Base-by-base conservation (phyloP, 2,329 filamentous ascomycete genomes). In the Thelonectria olida region DNA sequence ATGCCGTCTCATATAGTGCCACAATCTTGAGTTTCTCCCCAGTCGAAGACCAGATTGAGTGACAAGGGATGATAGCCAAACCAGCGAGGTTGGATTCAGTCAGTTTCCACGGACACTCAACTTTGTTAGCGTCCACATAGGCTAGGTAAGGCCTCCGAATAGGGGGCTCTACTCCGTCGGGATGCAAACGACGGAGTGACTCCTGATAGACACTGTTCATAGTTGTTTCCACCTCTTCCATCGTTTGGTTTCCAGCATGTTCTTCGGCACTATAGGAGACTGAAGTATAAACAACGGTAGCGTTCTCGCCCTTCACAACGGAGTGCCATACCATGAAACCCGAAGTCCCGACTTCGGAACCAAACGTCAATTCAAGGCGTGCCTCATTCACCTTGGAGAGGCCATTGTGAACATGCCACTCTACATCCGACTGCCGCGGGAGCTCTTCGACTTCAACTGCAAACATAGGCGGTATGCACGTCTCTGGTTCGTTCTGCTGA, bases 381-480 rank as follows among this genome's bases (percentile, higher is more conserved):
- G 69, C 58, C 48, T 75, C 70, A 5, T 66, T 61, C 4, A 80
- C 62, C 22, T 66, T 58, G 9, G 75, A 74, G 7, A 91, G 75
- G 0, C 92, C 91, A 3, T 87, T 73, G 58, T 90, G 85, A 1
- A 84, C 89, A 67, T 92, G 90, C 94, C 95, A 99, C 79, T 99
- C 96, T 10, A 97, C 87, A 36, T 83, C 82, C 25, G 90, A 90
- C 15, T 80, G 82, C 19, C 92, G 86, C 1, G 96, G 96, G 12
- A 99, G 82, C 66, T 89, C 86, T 42, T 89, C 84, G 2, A 97
- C 91, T 72, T 96, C 88, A 1, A 88, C 90, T 0, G 90, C 85
- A 72, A 96, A 90, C 68, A 94, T 84, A 0, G 90, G 90, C 2
- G 93, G 90, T 2, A 85, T 68, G 19, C 71, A 75, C 3, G 65